phyloP scores from a whole-genome alignment of 2,329 filamentous ascomycete species.

The Phoma sp. region DNA sequence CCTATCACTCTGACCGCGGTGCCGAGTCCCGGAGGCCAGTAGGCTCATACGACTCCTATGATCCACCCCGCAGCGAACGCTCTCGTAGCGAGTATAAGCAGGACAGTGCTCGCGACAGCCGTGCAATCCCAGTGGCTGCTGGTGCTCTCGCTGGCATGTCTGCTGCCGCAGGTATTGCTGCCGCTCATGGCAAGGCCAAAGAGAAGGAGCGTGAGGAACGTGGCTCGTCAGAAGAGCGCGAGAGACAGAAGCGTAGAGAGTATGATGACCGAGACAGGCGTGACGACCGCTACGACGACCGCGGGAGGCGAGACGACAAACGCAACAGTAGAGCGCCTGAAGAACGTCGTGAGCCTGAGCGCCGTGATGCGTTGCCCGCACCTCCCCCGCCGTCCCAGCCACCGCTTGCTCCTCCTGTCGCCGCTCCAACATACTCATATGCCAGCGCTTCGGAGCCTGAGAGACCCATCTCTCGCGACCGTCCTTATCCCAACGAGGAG shows the following conservation, averaged over 20 bases:
- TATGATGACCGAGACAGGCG: slow-evolving; percentile 43
- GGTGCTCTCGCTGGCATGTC: slow-evolving; percentile 36
- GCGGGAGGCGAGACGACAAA: slow-evolving; percentile 35
- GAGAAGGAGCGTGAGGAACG: slow-evolving; percentile 35
- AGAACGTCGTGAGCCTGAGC: slow-evolving; percentile 26
- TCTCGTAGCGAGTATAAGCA: slow-evolving; percentile 33
- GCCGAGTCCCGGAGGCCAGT: slow-evolving; percentile 30
- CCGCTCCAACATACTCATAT: slow-evolving; percentile 22
- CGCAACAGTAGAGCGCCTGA: slow-evolving; percentile 28
- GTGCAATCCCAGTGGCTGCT: slow-evolving; percentile 33
- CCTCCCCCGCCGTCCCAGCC: slow-evolving; percentile 19
- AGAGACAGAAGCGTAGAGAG: slow-evolving; percentile 41
- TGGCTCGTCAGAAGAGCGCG: slow-evolving; percentile 18
- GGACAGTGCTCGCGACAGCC: slow-evolving; percentile 30
- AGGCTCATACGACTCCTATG: slow-evolving; percentile 27
- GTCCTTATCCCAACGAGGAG: slow-evolving; percentile 41
- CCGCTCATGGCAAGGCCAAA: slow-evolving; percentile 37
- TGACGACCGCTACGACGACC: slow-evolving; percentile 37
- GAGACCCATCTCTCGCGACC: slow-evolving; percentile 36
- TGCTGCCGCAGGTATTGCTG: slow-evolving; percentile 36
- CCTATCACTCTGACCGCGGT: slow-evolving; percentile 22
- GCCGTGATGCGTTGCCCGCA: slow-evolving; percentile 25
- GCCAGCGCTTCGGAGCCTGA: slow-evolving; percentile 17
- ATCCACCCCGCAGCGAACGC: slow-evolving; percentile 32
- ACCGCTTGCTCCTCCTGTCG: slow-evolving; percentile 16